Evolutionary conservation across 441 rosid species (phyloP), one percentile per base, ranked within the genome.

Genomic region (Iberis amara): DNA sequence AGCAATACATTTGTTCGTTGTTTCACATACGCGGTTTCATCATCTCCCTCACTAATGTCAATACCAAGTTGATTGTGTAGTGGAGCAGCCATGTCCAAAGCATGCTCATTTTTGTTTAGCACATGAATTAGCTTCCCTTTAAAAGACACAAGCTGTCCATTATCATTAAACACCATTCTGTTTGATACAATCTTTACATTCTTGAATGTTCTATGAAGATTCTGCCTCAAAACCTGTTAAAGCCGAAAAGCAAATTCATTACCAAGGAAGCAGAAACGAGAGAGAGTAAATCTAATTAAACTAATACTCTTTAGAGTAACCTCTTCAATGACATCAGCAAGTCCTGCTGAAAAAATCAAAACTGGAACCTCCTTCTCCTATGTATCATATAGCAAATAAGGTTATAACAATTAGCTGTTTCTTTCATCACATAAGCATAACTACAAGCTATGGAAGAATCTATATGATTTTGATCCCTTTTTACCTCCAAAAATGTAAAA

Each of bases 271-370:
- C 42, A 57, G 7, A 35, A 30, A 33, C 18, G 5, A 35, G 4
- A 9, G 47, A n/a, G 35, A 43, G 11, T 38, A 21, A 2, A 37
- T 10, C 47, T 10, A 31, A 2, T n/a, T 2, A 5, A 47, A 7
- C 10, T 41, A 35, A 9, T 14, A 41, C 49, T 58, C 40, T 59
- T 44, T 13, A 39, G 51, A 61, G 66, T 57, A 61, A 85, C 97
- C 88, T 85, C 97, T 73, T 89, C 95, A 62, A 85, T 89, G 24
- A 89, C 79, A 76, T 89, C 95, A 50, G 90, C 97, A 61, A 89
- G 90, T 42, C 95, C 97, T 11, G 92, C 92, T 59, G 97, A 85
- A 73, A 89, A 89, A 66, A 89, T 76, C 64, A 81, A 78, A 47
- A 89, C 68, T 0, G 97, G 95, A 47, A 89, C 62, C 47, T 76